Evolutionary conservation across 2,329 filamentous ascomycete species (phyloP).

Genomic region (Monilinia vaccinii-corymbosi): DNA sequence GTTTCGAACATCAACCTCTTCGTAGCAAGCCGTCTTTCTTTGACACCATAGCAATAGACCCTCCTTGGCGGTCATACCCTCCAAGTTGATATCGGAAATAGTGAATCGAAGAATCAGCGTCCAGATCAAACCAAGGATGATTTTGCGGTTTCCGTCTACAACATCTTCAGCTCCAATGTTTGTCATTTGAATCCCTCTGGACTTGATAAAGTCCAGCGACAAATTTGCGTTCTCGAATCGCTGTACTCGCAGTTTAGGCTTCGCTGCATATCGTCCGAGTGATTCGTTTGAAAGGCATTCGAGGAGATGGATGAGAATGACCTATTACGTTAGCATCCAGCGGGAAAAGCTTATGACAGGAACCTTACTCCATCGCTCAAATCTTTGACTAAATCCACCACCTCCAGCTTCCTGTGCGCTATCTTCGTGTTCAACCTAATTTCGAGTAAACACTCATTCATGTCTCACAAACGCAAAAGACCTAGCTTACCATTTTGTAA

Average conservation of each 20-base stretch:
- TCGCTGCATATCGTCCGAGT: conserved; percentile 91
- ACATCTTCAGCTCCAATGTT: conserved; percentile 98
- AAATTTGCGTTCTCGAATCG: conserved; percentile 97
- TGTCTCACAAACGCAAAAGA: neutral
- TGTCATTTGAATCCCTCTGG: conserved; percentile 87
- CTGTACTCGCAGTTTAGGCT: conserved; percentile 92
- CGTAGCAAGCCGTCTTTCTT: conserved; percentile 95
- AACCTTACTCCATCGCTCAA: conserved; percentile 82
- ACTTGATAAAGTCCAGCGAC: conserved; percentile 86
- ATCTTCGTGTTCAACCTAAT: conserved; percentile 92
- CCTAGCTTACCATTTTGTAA: conserved; percentile 76
- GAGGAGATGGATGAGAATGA: conserved; percentile 91
- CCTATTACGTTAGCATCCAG: conserved; percentile 40
- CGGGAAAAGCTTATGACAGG: neutral
- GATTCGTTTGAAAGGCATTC: conserved; percentile 94
- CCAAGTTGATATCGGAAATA: conserved; percentile 96
- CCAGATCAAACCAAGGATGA: conserved; percentile 96
- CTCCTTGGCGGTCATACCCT: conserved; percentile 96
- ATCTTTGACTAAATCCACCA: conserved; percentile 81
- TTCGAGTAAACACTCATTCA: conserved; percentile 9
- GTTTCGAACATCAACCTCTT: conserved; percentile 90
- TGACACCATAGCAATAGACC: conserved; percentile 95
- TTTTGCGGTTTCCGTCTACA: conserved; percentile 95
- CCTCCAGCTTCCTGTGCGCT: conserved; percentile 64
- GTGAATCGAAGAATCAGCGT: conserved; percentile 96